These are phyloP conservation scores for Zygosaccharomyces siamensis DNA, from an alignment of 805 yeast genomes.

Conservation along the genomic window DNA sequence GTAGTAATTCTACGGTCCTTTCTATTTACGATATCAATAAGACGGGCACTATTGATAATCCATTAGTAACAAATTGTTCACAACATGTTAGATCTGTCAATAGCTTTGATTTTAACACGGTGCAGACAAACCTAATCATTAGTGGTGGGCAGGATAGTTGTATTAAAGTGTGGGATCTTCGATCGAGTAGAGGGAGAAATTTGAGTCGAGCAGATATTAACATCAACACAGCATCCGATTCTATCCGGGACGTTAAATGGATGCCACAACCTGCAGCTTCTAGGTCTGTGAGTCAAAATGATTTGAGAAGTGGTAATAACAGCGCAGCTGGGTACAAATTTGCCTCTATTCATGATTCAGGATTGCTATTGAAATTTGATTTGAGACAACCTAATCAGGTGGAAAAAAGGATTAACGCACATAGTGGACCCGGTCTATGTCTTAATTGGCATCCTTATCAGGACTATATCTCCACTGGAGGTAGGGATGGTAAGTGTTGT, in stretches of 20 bases:
- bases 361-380: slow-evolving; percentile 84
- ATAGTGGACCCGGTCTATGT: slow-evolving; percentile 84
- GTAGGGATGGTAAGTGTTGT: slow-evolving; percentile 63
- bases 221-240: slow-evolving; percentile 59
- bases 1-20: slow-evolving; percentile 32
- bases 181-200: slow-evolving; percentile 42
- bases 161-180: slow-evolving; percentile 66
- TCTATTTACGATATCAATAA: slow-evolving; percentile 33
- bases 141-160: slow-evolving; percentile 81
- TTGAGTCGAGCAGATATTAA: slow-evolving; percentile 28
- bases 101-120: slow-evolving; percentile 35
- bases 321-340: slow-evolving; percentile 42
- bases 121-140: slow-evolving; percentile 37
- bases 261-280: slow-evolving; percentile 39
- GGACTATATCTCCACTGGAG: slow-evolving; percentile 85
- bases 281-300: slow-evolving; percentile 16
- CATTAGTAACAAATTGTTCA: slow-evolving; percentile 24
- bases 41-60: slow-evolving; percentile 18
- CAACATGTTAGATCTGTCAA: slow-evolving; percentile 36
- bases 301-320: slow-evolving; percentile 33
- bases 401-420: slow-evolving; percentile 79
- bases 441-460: slow-evolving; percentile 82
- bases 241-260: slow-evolving; percentile 54
- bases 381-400: slow-evolving; percentile 56
- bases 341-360: slow-evolving; percentile 83